These are phyloP conservation scores for Colletotrichum godetiae DNA, from an alignment of 2,329 filamentous ascomycete genomes.

Conservation along the genomic window DNA sequence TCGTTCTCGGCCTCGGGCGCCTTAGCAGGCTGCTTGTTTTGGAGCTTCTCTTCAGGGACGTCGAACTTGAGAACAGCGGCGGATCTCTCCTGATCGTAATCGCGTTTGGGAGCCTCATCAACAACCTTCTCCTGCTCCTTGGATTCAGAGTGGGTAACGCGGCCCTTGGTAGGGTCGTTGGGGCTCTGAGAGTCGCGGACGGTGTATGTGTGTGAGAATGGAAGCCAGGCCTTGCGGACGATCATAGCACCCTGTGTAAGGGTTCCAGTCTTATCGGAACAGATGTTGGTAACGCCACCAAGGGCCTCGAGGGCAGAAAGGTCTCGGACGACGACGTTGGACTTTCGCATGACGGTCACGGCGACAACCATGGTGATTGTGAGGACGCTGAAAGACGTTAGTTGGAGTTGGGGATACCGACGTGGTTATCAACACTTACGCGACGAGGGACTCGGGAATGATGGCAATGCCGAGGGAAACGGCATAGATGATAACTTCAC, in stretches of 20 bases:
- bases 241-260: conserved; percentile 78
- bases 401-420: conserved; percentile 10
- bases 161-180: conserved; percentile 69
- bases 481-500: conserved; percentile 68
- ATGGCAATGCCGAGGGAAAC: conserved; percentile 71
- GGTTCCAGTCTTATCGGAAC: conserved; percentile 80
- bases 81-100: conserved; percentile 70
- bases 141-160: conserved; percentile 57
- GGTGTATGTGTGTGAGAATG: conserved; percentile 65
- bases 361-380: conserved; percentile 78
- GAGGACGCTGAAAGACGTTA: conserved; percentile 58
- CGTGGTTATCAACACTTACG: conserved; percentile 49
- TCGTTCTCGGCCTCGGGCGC: conserved; percentile 46
- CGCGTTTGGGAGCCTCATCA: conserved; percentile 54
- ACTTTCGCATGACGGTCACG: conserved; percentile 72
- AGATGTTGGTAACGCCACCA: conserved; percentile 78
- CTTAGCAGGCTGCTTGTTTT: conserved; percentile 46
- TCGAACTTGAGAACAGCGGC: conserved; percentile 71
- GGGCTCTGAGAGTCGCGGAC: conserved; percentile 72
- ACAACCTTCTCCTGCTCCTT: conserved; percentile 46
- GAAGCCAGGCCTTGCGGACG: conserved; percentile 74
- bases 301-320: conserved; percentile 76
- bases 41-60: conserved; percentile 66
- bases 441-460: conserved; percentile 73
- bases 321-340: conserved; percentile 74